Conservation (phyloP, 2,329 filamentous ascomycete genomes). For the Nothophaeocryptopus gaeumannii region DNA sequence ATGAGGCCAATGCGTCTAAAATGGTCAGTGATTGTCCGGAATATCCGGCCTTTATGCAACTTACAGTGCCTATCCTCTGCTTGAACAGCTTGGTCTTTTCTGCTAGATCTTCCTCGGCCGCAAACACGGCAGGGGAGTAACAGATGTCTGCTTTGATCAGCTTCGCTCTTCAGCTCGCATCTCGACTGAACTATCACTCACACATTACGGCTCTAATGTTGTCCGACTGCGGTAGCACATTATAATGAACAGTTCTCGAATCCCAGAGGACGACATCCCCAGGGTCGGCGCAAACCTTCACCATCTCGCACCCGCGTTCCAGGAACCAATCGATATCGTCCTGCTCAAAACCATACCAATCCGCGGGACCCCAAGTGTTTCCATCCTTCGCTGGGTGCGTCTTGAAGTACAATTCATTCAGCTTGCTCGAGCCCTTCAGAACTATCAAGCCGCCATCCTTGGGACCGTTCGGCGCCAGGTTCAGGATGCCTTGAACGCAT, state of each 20-base stretch:
- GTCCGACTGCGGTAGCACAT: slow-evolving; percentile 12
- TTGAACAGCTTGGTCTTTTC: slow-evolving; percentile 15
- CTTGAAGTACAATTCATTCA: slow-evolving; percentile 17
- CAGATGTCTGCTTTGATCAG: slow-evolving; percentile 10
- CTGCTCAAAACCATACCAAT: slow-evolving; percentile 17
- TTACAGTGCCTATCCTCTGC: slow-evolving; percentile 4
- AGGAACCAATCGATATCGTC: slow-evolving; percentile 18
- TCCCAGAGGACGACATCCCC: slow-evolving; percentile 27
- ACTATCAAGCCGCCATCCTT: slow-evolving; percentile 20
- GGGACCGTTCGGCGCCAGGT: slow-evolving; percentile 21
- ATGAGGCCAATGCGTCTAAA: slow-evolving; percentile 12
- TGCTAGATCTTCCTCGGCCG: slow-evolving; percentile 10
- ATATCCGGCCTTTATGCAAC: no score
- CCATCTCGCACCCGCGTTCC: slow-evolving; percentile 9
- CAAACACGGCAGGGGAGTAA: slow-evolving; percentile 15
- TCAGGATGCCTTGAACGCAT: slow-evolving; percentile 18
- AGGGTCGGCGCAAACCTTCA: slow-evolving; percentile 18
- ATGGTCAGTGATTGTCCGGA: no score
- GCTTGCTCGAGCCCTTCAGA: slow-evolving; percentile 10
- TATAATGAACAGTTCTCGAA: slow-evolving; percentile 47
- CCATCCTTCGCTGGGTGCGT: slow-evolving; percentile 17
- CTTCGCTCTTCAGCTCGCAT: background rate
- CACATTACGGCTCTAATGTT: slow-evolving; percentile 19
- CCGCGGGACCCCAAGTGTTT: slow-evolving; percentile 16
- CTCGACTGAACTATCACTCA: slow-evolving; percentile 2